Evolutionary conservation across 352 stramenopile genomes (phyloP).

Genomic region (Phytophthora hibernalis): DNA sequence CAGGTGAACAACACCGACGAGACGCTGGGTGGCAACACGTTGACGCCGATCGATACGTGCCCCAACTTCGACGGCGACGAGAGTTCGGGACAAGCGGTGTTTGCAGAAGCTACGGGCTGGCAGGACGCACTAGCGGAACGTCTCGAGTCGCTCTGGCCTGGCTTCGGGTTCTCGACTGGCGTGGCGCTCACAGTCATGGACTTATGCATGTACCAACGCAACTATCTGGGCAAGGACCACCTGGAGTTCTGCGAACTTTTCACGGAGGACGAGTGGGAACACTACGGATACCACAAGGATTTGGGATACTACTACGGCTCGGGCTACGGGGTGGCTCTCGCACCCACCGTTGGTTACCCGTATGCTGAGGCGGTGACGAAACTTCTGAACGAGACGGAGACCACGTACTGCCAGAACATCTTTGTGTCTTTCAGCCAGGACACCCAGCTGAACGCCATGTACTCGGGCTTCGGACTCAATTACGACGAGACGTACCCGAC

Average conservation of each 20-base stretch:
- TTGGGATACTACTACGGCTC: constrained; percentile 67
- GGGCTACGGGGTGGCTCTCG: constrained; percentile 50
- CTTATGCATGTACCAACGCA: constrained; percentile 66
- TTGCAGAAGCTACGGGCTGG: constrained; percentile 38
- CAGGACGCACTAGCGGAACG: constrained; percentile 35
- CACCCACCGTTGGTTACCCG: constrained; percentile 51
- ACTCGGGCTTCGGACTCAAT: constrained; percentile 52
- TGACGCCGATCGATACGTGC: constrained; percentile 64
- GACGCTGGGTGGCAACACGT: constrained; percentile 51
- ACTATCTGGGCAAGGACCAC: constrained; percentile 49
- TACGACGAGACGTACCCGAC: constrained; percentile 53
- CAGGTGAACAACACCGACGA: constrained; percentile 51
- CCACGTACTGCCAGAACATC: constrained; percentile 59
- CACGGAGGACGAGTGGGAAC: constrained; percentile 61
- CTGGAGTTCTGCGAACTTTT: constrained; percentile 57
- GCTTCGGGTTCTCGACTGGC: constrained; percentile 43
- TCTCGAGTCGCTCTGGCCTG: constrained; percentile 49
- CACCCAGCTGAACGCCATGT: constrained; percentile 60
- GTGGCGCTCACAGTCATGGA: constrained; percentile 58
- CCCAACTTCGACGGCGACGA: constrained; percentile 43
- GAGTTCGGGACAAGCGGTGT: constrained; percentile 36
- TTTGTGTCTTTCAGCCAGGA: constrained; percentile 63
- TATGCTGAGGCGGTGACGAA: constrained; percentile 52
- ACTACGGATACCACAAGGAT: constrained; percentile 64
- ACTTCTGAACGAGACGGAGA: constrained; percentile 50